A percentile compares a stretch with the other conserved stretches of the same genome.
These are phyloP conservation scores for Pachyrhizus erosus DNA, from an alignment of 306 rosid genomes.

Conservation along the genomic window DNA sequence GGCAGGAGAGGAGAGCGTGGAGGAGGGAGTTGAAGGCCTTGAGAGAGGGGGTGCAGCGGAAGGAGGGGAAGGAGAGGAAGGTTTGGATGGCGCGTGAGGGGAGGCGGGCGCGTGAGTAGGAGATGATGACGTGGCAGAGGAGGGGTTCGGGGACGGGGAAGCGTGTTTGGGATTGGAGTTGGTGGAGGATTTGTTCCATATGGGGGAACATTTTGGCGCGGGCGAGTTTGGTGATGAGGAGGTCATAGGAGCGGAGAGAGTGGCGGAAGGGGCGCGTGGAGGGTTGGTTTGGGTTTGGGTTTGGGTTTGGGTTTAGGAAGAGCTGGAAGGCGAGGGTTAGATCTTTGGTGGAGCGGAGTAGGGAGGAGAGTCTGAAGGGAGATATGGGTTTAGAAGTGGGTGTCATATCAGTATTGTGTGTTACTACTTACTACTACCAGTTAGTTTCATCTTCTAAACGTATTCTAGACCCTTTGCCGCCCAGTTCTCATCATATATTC, in stretches of 20 bases:
- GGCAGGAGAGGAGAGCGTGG: slow-evolving; percentile 56
- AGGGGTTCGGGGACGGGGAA: slow-evolving; percentile 60
- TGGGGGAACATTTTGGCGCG: slow-evolving; percentile 73
- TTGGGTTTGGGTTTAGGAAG: slow-evolving; percentile 73
- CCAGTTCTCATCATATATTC: too few species aligned
- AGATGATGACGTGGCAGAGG: slow-evolving; percentile 77
- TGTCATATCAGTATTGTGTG: too few species aligned
- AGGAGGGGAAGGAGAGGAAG: slow-evolving; percentile 57
- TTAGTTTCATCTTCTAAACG: too few species aligned
- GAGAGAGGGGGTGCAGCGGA: slow-evolving; percentile 42
- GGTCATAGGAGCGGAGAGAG: slow-evolving; percentile 73
- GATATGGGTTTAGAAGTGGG: slow-evolving; percentile 56
- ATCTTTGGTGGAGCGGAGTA: slow-evolving; percentile 71
- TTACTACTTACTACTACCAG: too few species aligned
- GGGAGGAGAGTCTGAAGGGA: slow-evolving; percentile 74
- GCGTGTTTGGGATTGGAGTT: slow-evolving; percentile 57
- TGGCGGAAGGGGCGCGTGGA: slow-evolving; percentile 54
- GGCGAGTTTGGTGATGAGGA: slow-evolving; percentile 80
- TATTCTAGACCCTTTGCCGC: too few species aligned
- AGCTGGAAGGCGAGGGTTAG: slow-evolving; percentile 66
- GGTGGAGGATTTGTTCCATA: slow-evolving; percentile 74
- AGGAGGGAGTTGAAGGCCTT: slow-evolving; percentile 73
- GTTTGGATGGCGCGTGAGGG: slow-evolving; percentile 59
- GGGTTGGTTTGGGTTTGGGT: slow-evolving; percentile 37
- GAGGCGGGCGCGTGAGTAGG: slow-evolving; percentile 70